Conservation (phyloP, 257 asterid genomes). For the Petunia secreta region DNA sequence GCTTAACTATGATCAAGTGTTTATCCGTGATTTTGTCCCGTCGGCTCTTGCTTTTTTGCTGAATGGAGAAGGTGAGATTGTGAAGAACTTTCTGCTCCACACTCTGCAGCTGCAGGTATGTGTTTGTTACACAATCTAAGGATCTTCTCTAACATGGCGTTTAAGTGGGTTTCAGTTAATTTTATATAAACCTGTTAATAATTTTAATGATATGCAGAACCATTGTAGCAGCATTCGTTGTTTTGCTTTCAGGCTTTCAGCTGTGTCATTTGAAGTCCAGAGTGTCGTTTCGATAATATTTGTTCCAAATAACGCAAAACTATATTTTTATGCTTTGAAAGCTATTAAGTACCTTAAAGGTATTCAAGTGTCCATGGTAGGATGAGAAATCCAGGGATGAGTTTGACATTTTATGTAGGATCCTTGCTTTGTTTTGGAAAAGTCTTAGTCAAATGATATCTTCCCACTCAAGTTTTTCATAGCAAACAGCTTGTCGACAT, state of each 20-base stretch:
- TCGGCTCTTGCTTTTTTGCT: conserved; percentile 85
- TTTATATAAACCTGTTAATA: background rate
- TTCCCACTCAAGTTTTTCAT: background rate
- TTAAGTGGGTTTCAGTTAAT: background rate
- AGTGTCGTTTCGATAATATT: background rate
- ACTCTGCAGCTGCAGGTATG: conserved; percentile 82
- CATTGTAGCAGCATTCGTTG: background rate
- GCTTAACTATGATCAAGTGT: conserved; percentile 76
- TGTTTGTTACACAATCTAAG: background rate
- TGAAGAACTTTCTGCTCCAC: conserved; percentile 74
- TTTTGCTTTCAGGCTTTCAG: background rate
- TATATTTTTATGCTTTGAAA: background rate
- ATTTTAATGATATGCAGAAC: background rate
- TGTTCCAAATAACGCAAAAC: background rate
- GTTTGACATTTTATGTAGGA: background rate
- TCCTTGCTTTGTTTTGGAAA: background rate
- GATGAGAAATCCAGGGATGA: background rate
- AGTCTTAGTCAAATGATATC: background rate
- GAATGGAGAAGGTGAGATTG: conserved; percentile 75
- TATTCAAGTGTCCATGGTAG: conserved; percentile 1
- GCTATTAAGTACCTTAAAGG: background rate
- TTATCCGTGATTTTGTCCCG: conserved; percentile 82
- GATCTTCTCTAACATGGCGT: conserved; percentile 12
- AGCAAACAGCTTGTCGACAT: background rate
- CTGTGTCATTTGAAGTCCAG: background rate